Evolutionary conservation across 2,329 filamentous ascomycete genomes (phyloP).

Genomic region (Pseudohalonectria lignicola): DNA sequence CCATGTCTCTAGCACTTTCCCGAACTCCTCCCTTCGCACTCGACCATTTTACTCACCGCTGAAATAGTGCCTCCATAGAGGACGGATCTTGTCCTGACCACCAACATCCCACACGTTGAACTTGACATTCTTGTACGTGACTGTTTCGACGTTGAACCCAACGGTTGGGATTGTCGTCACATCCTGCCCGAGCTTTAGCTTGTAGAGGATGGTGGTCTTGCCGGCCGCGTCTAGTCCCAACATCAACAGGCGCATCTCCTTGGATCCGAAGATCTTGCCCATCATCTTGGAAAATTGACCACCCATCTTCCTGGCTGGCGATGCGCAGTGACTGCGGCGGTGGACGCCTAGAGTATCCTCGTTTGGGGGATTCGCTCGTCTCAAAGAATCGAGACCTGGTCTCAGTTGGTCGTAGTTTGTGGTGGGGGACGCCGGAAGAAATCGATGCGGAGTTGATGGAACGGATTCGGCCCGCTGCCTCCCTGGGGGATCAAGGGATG

Average conservation of each 20-base stretch:
- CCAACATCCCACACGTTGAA: slow-evolving; percentile 99
- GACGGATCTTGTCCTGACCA: slow-evolving; percentile 97
- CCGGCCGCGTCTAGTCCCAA: slow-evolving; percentile 93
- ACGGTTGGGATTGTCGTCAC: slow-evolving; percentile 98
- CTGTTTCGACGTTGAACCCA: slow-evolving; percentile 98
- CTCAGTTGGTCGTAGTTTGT: no score
- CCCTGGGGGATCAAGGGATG: no score
- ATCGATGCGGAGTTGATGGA: no score
- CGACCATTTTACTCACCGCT: slow-evolving; percentile 42
- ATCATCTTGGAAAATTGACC: slow-evolving; percentile 91
- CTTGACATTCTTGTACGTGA: slow-evolving; percentile 98
- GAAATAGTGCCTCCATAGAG: slow-evolving; percentile 96
- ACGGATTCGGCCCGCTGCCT: no score
- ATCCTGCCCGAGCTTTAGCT: slow-evolving; percentile 95
- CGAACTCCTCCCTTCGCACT: neutral
- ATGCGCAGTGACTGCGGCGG: no score
- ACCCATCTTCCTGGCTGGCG: slow-evolving; percentile 62
- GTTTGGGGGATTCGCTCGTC: no score
- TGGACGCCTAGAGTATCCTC: no score
- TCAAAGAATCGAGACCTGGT: no score
- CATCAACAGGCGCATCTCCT: slow-evolving; percentile 99
- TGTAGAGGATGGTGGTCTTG: slow-evolving; percentile 99
- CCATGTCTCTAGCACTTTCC: neutral
- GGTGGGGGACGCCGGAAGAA: no score
- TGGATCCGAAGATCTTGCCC: slow-evolving; percentile 97